Base-by-base conservation (phyloP, 257 asterid species). In the Ajuga chamaepitys region DNA sequence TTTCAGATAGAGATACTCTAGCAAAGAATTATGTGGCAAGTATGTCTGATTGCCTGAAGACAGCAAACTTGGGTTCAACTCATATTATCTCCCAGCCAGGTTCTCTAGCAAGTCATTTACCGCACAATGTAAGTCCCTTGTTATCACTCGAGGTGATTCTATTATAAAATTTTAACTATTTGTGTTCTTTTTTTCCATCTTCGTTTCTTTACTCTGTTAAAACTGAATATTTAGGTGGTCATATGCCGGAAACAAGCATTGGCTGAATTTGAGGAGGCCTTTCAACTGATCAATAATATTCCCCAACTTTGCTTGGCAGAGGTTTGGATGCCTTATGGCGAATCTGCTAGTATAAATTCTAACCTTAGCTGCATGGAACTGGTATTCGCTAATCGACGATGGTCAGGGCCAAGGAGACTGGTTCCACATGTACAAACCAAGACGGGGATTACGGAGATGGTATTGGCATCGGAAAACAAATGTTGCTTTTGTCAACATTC, bases 391-490 rank as follows among this genome's bases (percentile, higher is more conserved):
- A 16, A 0, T 0, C 3, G 12, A 9, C n/a, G n/a, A n/a, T n/a
- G n/a, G 7, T 25, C 13, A 24, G 4, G 37, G 60, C 41, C 22
- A 0, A 3, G 4, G 2, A 2, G 14, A 13, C 24, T 25, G 0
- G 22, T 54, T 57, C 30, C 12, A 22, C 55, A 50, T 21, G 32
- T 35, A 14, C 26, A 35, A 11, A 8, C 11, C 8, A 7, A 53
- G 5, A 69, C 46, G n/a, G 74, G 74, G 52, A 51, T 69, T 14
- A 5, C 44, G 11, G 62, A 68, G 24, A 60, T 20, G 42, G 21
- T 14, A n/a, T 11, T 69, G 54, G 52, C 47, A 16, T 46, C 61
- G 1, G 45, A 69, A 10, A 9, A 9, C 21, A 47, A 47, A 14
- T 44, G 24, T 9, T 68, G 55, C 32, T 60, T 51, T 8, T 58